Evolutionary conservation across 1,284 basidiomycete species (phyloP).

Genomic region (Ganoderma multipileum): DNA sequence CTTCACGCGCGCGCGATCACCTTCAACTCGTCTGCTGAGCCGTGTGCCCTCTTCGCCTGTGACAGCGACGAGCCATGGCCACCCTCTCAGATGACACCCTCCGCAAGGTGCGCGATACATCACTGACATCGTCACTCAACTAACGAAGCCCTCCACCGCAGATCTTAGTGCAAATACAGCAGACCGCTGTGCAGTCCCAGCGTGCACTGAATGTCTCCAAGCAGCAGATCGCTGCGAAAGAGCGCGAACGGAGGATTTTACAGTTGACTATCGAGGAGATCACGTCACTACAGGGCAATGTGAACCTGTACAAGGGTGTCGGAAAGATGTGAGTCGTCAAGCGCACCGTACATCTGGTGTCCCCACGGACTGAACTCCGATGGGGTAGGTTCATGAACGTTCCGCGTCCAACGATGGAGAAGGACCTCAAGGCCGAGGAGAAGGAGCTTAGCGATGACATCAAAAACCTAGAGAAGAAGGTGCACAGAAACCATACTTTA

Average conservation of each 20-base stretch:
- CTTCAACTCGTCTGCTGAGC: conserved; percentile 17
- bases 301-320: conserved; percentile 88
- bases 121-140: not conserved
- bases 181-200: conserved; percentile 83
- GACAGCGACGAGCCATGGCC: conserved; percentile 56
- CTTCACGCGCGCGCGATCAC: conserved; percentile 1
- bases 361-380: conserved; percentile 6
- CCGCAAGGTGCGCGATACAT: conserved; percentile 64
- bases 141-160: conserved; percentile 40
- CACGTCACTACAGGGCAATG: conserved; percentile 64
- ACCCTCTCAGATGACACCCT: conserved; percentile 87
- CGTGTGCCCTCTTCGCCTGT: conserved; percentile 1
- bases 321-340: conserved; percentile 81
- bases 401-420: conserved; percentile 82
- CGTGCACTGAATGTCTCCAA: conserved; percentile 73
- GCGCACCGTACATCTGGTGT: conserved; percentile 2
- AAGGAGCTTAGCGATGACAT: conserved; percentile 86
- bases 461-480: conserved; percentile 81
- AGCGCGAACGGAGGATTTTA: conserved; percentile 87
- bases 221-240: conserved; percentile 80
- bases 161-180: conserved; percentile 92
- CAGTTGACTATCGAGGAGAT: conserved; percentile 87
- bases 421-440: conserved; percentile 75
- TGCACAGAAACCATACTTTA: conserved; percentile 33
- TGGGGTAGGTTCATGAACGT: conserved; percentile 84